Base-by-base conservation (phyloP, 192 early-diverging fungal genomes). In the Chytriomyces sp. region DNA sequence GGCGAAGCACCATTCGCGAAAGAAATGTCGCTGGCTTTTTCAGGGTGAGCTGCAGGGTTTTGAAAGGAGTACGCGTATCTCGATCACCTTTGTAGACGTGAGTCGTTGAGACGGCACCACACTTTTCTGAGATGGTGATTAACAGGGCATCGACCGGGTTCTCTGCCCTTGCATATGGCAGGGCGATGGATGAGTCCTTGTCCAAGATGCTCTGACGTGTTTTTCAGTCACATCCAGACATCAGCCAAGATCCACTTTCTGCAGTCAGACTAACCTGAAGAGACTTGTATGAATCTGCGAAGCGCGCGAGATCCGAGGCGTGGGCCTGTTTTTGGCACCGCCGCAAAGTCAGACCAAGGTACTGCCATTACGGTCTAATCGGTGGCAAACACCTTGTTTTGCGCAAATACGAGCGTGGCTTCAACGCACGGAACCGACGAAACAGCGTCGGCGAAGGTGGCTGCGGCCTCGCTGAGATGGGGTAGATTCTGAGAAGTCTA, bases 271-370 rank as follows among this genome's bases (percentile, higher is more conserved):
- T 14, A 64, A 68, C 65, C 34, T 68, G 52, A 53, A 68, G 19
- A 6, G 65, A 30, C 14, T 44, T 17, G 34, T 39, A 68, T 7
- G 44, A 55, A 10, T 30, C 12, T 10, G 65, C 25, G 33, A 68
- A 68, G n/a, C 65, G 65, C 32, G 52, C n/a, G 10, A 68, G 32
- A 37, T 68, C 65, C 8, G 49, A 53, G 8, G 65, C 65, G 28
- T 68, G 52, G 36, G 55, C 52, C 65, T 68, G 44, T 33, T 30
- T 25, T 5, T 0, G 33, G 10, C 1, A 12, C 8, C 22, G 19
- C 8, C 17, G 0, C 22, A 17, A 52, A n/a, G 41, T 64, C 8
- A 7, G 8, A 65, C 2, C 22, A 52, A 2, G 14, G 7, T n/a
- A 32, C 3, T 49, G 44, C 0, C 22, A n/a, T 49, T 49, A 22